Percentiles rank a stretch among this genome's conserved stretches.
These are phyloP conservation scores for Suillus fuscotomentosus DNA, from an alignment of 768 basidiomycete genomes.

Conservation along the genomic window DNA sequence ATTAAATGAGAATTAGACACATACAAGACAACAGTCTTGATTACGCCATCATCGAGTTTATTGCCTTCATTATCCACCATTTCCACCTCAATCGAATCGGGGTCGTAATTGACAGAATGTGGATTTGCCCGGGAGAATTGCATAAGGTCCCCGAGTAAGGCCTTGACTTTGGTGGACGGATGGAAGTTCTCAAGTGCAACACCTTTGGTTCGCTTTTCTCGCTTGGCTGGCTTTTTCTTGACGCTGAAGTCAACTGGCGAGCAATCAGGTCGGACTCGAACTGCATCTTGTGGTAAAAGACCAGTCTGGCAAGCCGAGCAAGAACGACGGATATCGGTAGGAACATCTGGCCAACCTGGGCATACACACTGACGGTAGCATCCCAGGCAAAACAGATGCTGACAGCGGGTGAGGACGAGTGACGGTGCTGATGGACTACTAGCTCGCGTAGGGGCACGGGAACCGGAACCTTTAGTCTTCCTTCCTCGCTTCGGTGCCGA, in stretches of 20 bases:
- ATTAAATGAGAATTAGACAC: constrained; percentile 34
- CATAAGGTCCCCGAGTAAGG: constrained; percentile 76
- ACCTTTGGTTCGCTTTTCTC: constrained; percentile 66
- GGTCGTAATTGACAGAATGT: constrained; percentile 84
- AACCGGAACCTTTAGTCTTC: constrained; percentile 54
- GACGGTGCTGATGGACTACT: constrained; percentile 65
- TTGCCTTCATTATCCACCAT: constrained; percentile 76
- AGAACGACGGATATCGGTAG: constrained; percentile 50
- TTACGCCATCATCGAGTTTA: constrained; percentile 61
- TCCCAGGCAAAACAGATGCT: constrained; percentile 85
- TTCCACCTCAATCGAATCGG: constrained; percentile 66
- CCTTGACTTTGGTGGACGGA: constrained; percentile 87
- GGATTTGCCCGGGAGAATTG: constrained; percentile 84
- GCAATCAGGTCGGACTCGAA: constrained; percentile 74
- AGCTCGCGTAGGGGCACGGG: constrained; percentile 71
- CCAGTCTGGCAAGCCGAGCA: constrained; percentile 80
- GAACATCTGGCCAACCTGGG: constrained; percentile 76
- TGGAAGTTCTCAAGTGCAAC: constrained; percentile 53
- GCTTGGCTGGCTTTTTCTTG: constrained; percentile 66
- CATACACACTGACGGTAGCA: constrained; percentile 85
- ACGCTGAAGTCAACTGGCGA: constrained; percentile 35
- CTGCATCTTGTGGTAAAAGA: constrained; percentile 70
- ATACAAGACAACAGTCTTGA: constrained; percentile 96
- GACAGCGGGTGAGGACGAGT: constrained; percentile 85
- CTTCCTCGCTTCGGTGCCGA: constrained; percentile 48